A percentile compares a stretch with the other conserved stretches of the same genome.
phyloP scores from a whole-genome alignment of 495 filamentous ascomycete genomes.

The Lasiosphaeria miniovina region DNA sequence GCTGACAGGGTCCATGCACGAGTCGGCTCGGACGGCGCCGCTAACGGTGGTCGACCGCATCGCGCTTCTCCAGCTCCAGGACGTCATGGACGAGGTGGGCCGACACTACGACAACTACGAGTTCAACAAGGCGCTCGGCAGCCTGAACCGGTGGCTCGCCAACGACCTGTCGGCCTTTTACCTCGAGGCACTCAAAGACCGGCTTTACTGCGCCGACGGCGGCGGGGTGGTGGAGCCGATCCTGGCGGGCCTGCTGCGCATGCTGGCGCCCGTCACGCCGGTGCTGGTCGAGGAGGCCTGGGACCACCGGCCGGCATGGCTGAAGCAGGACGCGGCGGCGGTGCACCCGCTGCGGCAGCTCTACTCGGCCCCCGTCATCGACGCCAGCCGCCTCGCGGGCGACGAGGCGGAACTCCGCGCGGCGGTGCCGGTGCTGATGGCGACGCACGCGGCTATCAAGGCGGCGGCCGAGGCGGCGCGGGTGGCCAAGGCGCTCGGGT shows the following conservation, averaged over 20 bases:
- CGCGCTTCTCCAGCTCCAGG: slow-evolving; percentile 68
- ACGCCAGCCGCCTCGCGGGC: slow-evolving; percentile 26
- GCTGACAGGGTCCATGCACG: slow-evolving; percentile 72
- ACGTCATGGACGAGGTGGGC: slow-evolving; percentile 57
- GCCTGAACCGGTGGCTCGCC: slow-evolving; percentile 75
- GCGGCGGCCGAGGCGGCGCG: slow-evolving; percentile 65
- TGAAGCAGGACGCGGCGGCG: slow-evolving; percentile 49
- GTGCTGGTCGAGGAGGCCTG: slow-evolving; percentile 85
- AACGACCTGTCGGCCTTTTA: slow-evolving; percentile 89
- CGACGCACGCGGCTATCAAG: slow-evolving; percentile 62
- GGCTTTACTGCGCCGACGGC: slow-evolving; percentile 74
- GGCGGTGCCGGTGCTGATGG: slow-evolving; percentile 58
- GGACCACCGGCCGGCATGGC: slow-evolving; percentile 64
- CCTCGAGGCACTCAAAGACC: slow-evolving; percentile 86
- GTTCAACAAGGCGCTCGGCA: slow-evolving; percentile 73
- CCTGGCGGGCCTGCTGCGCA: slow-evolving; percentile 65
- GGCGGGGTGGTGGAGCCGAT: slow-evolving; percentile 68
- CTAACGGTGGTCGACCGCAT: slow-evolving; percentile 64
- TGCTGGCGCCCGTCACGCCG: slow-evolving; percentile 78
- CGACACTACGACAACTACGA: slow-evolving; percentile 66
- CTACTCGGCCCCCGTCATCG: slow-evolving; percentile 39
- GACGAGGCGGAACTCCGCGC: slow-evolving; percentile 32
- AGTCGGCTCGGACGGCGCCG: slow-evolving; percentile 48
- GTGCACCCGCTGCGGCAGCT: slow-evolving; percentile 42
- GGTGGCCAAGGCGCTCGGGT: slow-evolving; percentile 62